phyloP scores from a whole-genome alignment of 495 filamentous ascomycete genomes.

The Tuber umbilicatum region DNA sequence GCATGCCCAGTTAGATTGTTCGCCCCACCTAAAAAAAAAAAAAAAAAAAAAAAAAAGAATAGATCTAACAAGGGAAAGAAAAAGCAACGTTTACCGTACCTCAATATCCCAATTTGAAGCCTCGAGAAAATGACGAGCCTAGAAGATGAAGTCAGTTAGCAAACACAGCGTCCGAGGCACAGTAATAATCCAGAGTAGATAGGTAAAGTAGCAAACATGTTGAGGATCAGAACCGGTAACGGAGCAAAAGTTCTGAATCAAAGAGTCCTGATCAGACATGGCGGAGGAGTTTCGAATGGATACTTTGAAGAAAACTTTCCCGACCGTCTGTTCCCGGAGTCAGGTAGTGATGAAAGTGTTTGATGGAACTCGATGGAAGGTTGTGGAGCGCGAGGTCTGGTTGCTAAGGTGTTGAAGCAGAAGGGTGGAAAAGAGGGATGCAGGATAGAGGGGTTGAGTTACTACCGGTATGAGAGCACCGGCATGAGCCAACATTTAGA shows the following conservation, averaged over 20 bases:
- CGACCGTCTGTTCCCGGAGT: not conserved
- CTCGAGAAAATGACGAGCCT: slow-evolving; percentile 41
- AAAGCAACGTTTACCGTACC: slow-evolving; percentile 19
- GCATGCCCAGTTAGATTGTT: slow-evolving; percentile 13
- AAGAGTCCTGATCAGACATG: slow-evolving; percentile 60
- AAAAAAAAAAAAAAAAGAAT: too few relatives aligned
- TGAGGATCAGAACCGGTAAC: slow-evolving; percentile 61
- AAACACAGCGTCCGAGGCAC: slow-evolving; percentile 4
- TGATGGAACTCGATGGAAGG: slow-evolving; percentile 24
- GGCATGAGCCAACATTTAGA: not conserved
- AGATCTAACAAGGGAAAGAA: not conserved
- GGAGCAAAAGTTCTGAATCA: slow-evolving; percentile 65
- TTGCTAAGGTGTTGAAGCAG: not conserved
- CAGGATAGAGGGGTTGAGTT: not conserved
- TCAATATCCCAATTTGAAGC: slow-evolving; percentile 41
- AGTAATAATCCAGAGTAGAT: slow-evolving; percentile 6
- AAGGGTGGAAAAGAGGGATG: slow-evolving; percentile 17
- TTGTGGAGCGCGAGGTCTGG: slow-evolving; percentile 12
- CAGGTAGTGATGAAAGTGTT: slow-evolving; percentile 18
- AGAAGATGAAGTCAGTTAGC: slow-evolving; percentile 9
- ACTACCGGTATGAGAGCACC: not conserved
- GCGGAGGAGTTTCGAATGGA: not conserved
- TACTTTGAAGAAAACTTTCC: slow-evolving; percentile 7
- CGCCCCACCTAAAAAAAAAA: not conserved
- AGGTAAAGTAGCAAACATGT: slow-evolving; percentile 48